phyloP scores from a whole-genome alignment of 805 yeast species.

The Candida berthetii region DNA sequence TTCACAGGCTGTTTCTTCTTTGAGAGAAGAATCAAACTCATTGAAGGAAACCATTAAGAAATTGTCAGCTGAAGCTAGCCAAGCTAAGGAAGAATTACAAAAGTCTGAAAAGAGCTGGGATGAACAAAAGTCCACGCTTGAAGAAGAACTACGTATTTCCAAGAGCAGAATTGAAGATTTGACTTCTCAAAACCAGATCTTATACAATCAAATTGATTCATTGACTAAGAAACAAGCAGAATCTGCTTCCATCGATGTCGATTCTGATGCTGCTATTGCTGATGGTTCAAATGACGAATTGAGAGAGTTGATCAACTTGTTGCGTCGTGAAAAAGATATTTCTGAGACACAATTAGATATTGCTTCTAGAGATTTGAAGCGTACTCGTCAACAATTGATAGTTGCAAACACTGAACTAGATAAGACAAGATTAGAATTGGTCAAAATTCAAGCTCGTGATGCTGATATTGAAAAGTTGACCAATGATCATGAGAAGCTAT shows the following conservation, averaged over 20 bases:
- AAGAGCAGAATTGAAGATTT: conserved; percentile 47
- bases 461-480: conserved; percentile 15
- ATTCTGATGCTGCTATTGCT: conserved; percentile 1
- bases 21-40: conserved; percentile 31
- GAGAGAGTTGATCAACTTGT: conserved; percentile 49
- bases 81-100: conserved; percentile 25
- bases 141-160: conserved; percentile 40
- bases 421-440: conserved; percentile 43
- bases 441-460: conserved; percentile 27
- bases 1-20: conserved; percentile 29
- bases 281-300: conserved; percentile 24
- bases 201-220: conserved; percentile 62
- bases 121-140: conserved; percentile 32
- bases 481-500: conserved; percentile 36
- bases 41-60: conserved; percentile 21
- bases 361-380: conserved; percentile 45
- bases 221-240: conserved; percentile 14
- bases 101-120: conserved; percentile 39
- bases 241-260: not conserved
- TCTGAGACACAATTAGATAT: conserved; percentile 52
- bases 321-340: conserved; percentile 73
- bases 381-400: conserved; percentile 44
- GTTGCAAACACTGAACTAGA: conserved; percentile 43
- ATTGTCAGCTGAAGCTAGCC: conserved; percentile 21
- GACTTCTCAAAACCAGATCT: conserved; percentile 58